Evolutionary conservation across 257 asterid species (phyloP), one percentile per base, ranked within the genome.

Genomic region (Capsicum pubescens): DNA sequence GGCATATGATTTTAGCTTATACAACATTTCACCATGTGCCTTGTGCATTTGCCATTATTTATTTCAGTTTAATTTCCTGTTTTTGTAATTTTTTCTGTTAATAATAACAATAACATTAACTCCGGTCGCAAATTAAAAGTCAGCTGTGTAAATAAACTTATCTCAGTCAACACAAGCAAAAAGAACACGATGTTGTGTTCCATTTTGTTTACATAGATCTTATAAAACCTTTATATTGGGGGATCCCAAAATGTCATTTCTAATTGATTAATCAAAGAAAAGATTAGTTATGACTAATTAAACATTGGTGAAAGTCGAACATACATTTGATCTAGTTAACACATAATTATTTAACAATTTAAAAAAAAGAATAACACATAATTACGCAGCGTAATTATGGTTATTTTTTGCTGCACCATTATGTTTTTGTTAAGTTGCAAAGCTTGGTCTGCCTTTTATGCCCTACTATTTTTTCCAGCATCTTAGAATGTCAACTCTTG

Each of bases 1-100:
- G 0, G 50, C 64, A 14, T 32, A 26, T 52, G 7, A 13, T 57
- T 54, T 52, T 76, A 52, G 81, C 26, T 19, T 13, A 26, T 52
- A 54, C 81, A 52, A 26, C 63, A 77, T 0, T 21, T 13, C 63
- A 50, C 21, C 81, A 76, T 77, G 64, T 77, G 81, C 64, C 48
- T 13, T 26, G 70, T 26, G 70, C 17, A 16, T 14, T 52, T 77
- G 16, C 81, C 3, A 14, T 52, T 54, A 15, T 76, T 54, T 54
- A 76, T 74, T 50, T 74, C 60, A 48, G 0, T 50, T 72, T 10
- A 50, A 7, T 66, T 2, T 10, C 59, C 32, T 26, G 0, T 12
- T 64, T 11, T 64, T 64, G n/a, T 64, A 12, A 26, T 13, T 52
- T 76, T 76, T 76, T 7, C 19, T 21, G 2, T 7, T 64, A 60